Evolutionary conservation across 164 flowering plant species (phyloP).

Genomic region (Cinnamomum chago): DNA sequence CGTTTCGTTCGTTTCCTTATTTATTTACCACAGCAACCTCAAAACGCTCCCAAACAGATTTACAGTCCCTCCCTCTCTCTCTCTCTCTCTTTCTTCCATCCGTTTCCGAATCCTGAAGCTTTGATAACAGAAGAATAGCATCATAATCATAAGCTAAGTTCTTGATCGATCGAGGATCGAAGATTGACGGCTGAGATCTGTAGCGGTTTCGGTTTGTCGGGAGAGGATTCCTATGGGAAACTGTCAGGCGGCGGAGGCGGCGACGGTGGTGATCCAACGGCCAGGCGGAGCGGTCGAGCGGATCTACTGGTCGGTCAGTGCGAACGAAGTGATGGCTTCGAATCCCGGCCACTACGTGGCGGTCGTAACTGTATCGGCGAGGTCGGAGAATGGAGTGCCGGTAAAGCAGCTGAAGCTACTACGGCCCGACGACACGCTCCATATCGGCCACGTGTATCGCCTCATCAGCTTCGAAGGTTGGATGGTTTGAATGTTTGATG

Average conservation of each 20-base stretch:
- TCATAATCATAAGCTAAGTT: no score
- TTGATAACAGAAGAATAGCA: not conserved
- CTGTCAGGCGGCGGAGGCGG: slow-evolving; percentile 76
- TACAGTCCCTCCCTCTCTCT: not conserved
- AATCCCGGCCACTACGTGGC: slow-evolving; percentile 82
- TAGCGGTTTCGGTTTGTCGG: slow-evolving; percentile 1
- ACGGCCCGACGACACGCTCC: slow-evolving; percentile 57
- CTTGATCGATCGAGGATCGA: not conserved
- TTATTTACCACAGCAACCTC: not conserved
- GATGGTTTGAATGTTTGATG: not conserved
- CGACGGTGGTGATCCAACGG: slow-evolving; percentile 63
- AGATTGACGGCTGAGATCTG: not conserved
- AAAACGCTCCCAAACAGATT: not conserved
- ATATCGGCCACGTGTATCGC: slow-evolving; percentile 66
- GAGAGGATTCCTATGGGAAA: slow-evolving; percentile 46
- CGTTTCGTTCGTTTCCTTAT: not conserved
- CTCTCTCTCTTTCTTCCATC: not conserved
- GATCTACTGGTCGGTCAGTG: slow-evolving; percentile 57
- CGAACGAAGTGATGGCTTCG: slow-evolving; percentile 54
- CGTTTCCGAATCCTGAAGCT: not conserved
- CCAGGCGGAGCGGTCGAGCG: slow-evolving; percentile 54
- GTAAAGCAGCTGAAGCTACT: slow-evolving; percentile 65
- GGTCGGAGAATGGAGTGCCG: slow-evolving; percentile 18
- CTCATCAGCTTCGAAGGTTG: slow-evolving; percentile 77
- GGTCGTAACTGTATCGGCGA: slow-evolving; percentile 24